Percentiles rank a stretch among this genome's conserved stretches.
Conservation (phyloP, 768 basidiomycete genomes). For the Hirschioporus abietinus region DNA sequence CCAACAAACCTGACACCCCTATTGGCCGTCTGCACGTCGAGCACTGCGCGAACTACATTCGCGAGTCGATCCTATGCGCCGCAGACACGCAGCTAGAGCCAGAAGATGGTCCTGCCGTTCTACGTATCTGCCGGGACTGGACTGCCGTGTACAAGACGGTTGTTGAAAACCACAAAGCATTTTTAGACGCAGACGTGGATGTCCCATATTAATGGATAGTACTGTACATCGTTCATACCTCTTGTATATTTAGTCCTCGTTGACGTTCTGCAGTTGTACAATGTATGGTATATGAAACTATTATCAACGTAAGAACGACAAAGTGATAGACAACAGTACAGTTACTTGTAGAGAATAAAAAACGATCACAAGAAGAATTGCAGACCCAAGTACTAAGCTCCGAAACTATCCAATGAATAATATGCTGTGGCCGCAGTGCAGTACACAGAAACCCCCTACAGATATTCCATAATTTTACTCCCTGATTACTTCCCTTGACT, state of each 20-base stretch:
- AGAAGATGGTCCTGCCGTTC: conserved; percentile 24
- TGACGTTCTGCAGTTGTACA: too few species aligned
- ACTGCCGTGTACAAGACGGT: conserved; percentile 18
- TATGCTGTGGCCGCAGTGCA: neutral
- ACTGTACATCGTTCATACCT: too few species aligned
- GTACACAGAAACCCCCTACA: neutral
- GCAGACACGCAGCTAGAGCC: conserved; percentile 34
- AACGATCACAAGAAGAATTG: neutral
- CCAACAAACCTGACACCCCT: neutral
- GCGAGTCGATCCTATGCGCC: conserved; percentile 31
- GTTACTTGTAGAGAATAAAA: neutral
- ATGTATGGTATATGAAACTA: neutral
- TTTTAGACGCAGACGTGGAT: neutral
- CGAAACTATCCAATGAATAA: too few species aligned
- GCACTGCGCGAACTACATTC: conserved; percentile 34
- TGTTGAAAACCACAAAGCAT: conserved; percentile 1
- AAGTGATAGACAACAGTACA: too few species aligned
- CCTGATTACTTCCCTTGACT: neutral
- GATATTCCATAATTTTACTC: neutral
- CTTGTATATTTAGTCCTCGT: too few species aligned
- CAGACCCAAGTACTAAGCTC: too few species aligned
- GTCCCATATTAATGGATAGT: neutral
- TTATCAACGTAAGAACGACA: neutral
- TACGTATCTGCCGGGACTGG: conserved; percentile 28
- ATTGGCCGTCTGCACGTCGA: conserved; percentile 21